Conservation (phyloP, 306 rosid species). For the Psophocarpus tetragonolobus region DNA sequence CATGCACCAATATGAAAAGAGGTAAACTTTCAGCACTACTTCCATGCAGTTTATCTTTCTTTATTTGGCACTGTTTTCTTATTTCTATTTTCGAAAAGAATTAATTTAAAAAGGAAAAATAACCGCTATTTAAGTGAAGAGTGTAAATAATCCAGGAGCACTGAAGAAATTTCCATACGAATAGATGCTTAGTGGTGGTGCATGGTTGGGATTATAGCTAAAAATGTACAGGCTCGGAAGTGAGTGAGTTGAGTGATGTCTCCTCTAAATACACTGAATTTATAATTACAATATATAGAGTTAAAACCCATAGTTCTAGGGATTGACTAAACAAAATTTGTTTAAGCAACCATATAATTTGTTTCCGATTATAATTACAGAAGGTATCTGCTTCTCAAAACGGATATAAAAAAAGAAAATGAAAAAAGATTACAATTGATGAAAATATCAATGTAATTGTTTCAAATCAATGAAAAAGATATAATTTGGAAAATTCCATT, state of each 20-base stretch:
- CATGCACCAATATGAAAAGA: not conserved
- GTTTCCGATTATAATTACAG: not conserved
- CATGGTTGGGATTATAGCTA: not conserved
- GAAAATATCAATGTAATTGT: not conserved
- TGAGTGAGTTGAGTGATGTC: not conserved
- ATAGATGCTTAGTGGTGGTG: not conserved
- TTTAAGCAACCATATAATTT: not conserved
- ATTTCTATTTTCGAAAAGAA: not conserved
- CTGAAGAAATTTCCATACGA: not conserved
- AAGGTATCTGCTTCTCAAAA: not conserved
- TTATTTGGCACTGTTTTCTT: not conserved
- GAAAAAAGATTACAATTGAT: not conserved
- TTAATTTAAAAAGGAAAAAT: not conserved
- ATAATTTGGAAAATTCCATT: not conserved
- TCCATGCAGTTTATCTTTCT: not conserved
- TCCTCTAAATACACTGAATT: not conserved
- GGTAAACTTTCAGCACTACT: not conserved
- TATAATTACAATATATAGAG: not conserved
- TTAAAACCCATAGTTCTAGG: not conserved
- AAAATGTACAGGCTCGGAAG: not conserved
- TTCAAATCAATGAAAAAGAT: not conserved
- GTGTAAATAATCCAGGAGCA: not conserved
- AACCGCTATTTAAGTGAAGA: not conserved
- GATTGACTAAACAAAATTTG: not conserved
- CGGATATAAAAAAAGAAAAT: not conserved